These are phyloP conservation scores for Gossypium davidsonii DNA, from an alignment of 441 rosid species.

Conservation along the genomic window DNA sequence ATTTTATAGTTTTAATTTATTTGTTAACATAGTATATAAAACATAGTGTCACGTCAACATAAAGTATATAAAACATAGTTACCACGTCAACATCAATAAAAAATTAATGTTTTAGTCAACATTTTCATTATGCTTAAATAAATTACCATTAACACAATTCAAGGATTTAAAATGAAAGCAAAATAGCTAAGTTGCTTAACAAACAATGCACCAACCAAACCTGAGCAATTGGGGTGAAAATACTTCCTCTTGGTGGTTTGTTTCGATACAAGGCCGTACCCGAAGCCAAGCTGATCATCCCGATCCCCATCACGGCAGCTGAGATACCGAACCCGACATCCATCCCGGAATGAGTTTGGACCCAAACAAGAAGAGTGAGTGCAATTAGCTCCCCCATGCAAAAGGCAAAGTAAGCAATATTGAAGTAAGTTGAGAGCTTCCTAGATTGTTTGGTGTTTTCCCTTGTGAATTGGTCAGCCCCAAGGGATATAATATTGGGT, in stretches of 20 bases:
- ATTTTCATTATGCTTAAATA: too few relatives aligned
- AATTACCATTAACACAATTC: too few relatives aligned
- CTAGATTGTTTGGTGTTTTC: constrained; percentile 23
- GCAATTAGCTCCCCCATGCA: constrained; percentile 56
- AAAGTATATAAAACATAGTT: too few relatives aligned
- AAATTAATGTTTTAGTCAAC: too few relatives aligned
- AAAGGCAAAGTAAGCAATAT: constrained; percentile 62
- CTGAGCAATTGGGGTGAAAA: constrained; percentile 59
- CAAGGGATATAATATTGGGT: constrained; percentile 66
- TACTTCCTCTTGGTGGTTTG: constrained; percentile 47
- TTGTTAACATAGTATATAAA: too few relatives aligned
- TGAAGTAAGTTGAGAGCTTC: constrained; percentile 57
- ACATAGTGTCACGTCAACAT: too few relatives aligned
- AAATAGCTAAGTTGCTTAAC: background rate
- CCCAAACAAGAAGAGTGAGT: constrained; percentile 62
- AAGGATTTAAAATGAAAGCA: too few relatives aligned
- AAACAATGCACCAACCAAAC: constrained; percentile 29
- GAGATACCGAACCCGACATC: constrained; percentile 63
- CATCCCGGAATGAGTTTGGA: constrained; percentile 69
- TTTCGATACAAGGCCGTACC: constrained; percentile 43
- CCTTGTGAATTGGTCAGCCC: constrained; percentile 54
- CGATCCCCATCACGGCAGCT: constrained; percentile 55
- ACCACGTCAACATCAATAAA: too few relatives aligned
- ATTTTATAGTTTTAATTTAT: too few relatives aligned
- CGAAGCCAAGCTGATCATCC: constrained; percentile 35